Evolutionary conservation across 2,329 filamentous ascomycete genomes (phyloP).

Genomic region (Stachybotrys chartarum): DNA sequence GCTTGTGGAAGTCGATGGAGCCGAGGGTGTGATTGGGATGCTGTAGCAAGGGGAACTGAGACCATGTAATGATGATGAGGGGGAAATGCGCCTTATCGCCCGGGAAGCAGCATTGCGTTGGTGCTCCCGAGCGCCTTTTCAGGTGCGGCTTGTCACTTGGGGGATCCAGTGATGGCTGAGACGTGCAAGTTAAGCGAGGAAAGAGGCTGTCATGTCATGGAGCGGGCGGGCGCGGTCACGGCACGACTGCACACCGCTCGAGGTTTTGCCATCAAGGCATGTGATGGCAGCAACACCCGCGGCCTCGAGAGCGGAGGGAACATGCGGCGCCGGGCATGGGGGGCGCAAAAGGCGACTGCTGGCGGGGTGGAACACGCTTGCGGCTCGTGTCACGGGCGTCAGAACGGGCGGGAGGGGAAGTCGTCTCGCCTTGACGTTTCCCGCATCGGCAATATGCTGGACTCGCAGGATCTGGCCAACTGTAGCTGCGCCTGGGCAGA

Average conservation of each 20-base stretch:
- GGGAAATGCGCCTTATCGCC: background rate
- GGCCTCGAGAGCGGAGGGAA: background rate
- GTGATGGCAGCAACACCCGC: background rate
- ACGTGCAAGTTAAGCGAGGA: no score
- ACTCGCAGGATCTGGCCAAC: background rate
- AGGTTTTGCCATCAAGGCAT: no score
- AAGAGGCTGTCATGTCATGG: no score
- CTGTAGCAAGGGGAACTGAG: background rate
- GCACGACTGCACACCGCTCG: no score
- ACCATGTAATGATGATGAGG: background rate
- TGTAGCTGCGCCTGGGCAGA: background rate
- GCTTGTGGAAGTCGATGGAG: background rate
- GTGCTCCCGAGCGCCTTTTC: background rate
- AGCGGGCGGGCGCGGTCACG: no score
- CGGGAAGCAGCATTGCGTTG: background rate
- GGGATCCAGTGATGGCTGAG: no score
- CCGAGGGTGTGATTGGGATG: background rate
- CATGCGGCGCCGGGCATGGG: background rate
- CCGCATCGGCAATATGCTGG: background rate
- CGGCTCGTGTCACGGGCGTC: background rate
- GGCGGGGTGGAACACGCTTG: background rate
- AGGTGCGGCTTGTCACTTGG: no score
- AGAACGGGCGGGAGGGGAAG: background rate
- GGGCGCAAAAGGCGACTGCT: background rate
- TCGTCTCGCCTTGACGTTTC: background rate